Evolutionary conservation across 306 rosid genomes (phyloP), one percentile per base, ranked within the genome.

Genomic region (Glycyrrhiza uralensis): DNA sequence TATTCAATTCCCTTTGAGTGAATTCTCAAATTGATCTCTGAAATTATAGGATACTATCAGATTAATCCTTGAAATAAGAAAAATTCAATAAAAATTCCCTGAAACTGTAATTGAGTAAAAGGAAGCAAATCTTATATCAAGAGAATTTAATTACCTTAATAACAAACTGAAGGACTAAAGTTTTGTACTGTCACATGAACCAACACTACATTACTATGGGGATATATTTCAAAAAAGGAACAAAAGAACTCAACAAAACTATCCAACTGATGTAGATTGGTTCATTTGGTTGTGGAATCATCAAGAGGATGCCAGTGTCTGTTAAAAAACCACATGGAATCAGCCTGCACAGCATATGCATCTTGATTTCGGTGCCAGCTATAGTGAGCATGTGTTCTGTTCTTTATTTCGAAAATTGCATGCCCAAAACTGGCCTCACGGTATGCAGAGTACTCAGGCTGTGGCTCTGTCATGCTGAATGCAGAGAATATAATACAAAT

Each of bases 341-440:
- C 97, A 22, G 92, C 90, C 70, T 75, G 61, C 52, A 85, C 87
- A 9, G 90, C 79, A 20, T 66, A 82, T 4, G 85, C 86, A 62
- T 91, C 95, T 29, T 88, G 66, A 72, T 91, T 87, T 66, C 91
- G 71, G 76, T 82, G 87, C 95, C 97, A 91, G 11, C 83, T 49
- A 74, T 69, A 87, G 84, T 65, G 60, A n/a, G 92, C 97, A 79
- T 87, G 97, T 14, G 96, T 91, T 76, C 87, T 59, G 69, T 91
- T 91, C 84, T 87, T 85, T 45, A 88, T 76, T 32, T 80, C 85
- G 5, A 91, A 87, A 14, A 80, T 80, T 54, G 79, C 97, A 45
- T 91, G 95, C 2, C 97, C 95, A 14, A 83, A 91, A 79, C 97
- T 91, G 23, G 92, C 90, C 47, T 90, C 92, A 5, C 90, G 75